These are phyloP conservation scores for Chlorella sp. DNA, from an alignment of 139 green algal species.

Conservation along the genomic window DNA sequence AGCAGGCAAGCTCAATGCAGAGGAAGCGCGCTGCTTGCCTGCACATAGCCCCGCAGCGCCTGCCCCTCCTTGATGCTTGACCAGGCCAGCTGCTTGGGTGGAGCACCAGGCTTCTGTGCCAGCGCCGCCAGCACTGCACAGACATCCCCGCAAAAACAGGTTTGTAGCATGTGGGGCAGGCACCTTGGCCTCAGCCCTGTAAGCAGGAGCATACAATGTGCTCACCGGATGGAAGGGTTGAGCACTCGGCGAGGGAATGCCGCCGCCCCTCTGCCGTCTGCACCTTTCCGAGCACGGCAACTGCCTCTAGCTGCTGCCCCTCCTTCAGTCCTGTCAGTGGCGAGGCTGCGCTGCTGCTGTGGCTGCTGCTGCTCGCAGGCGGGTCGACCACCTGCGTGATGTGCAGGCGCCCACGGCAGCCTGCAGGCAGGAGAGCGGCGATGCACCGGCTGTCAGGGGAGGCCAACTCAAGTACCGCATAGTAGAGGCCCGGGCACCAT, in stretches of 20 bases:
- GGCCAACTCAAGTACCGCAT: too few relatives aligned
- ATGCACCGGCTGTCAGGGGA: too few relatives aligned
- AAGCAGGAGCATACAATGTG: too few relatives aligned
- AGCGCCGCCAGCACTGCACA: conserved; percentile 43
- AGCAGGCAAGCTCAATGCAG: too few relatives aligned
- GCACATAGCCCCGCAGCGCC: conserved; percentile 24
- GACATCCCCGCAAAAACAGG: too few relatives aligned
- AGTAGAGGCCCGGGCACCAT: too few relatives aligned
- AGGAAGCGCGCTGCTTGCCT: too few relatives aligned
- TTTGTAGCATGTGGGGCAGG: too few relatives aligned
- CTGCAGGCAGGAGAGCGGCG: too few relatives aligned
- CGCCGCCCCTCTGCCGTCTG: conserved; percentile 27
- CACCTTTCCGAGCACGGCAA: conserved; percentile 55
- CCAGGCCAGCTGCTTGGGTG: conserved; percentile 5
- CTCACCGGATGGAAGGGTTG: too few relatives aligned
- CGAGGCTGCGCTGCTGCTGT: conserved; percentile 14
- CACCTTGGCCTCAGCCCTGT: too few relatives aligned
- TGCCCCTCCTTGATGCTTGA: conserved; percentile 5
- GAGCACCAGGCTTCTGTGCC: neutral
- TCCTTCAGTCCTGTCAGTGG: neutral
- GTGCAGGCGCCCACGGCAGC: conserved; percentile 55
- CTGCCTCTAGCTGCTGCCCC: conserved; percentile 35
- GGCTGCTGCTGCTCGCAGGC: too few relatives aligned
- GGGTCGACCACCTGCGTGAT: conserved; percentile 68
- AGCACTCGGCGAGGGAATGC: conserved; percentile 48